Evolutionary conservation across 2,329 filamentous ascomycete species (phyloP).

Genomic region (Exophiala phaeomuriformis): DNA sequence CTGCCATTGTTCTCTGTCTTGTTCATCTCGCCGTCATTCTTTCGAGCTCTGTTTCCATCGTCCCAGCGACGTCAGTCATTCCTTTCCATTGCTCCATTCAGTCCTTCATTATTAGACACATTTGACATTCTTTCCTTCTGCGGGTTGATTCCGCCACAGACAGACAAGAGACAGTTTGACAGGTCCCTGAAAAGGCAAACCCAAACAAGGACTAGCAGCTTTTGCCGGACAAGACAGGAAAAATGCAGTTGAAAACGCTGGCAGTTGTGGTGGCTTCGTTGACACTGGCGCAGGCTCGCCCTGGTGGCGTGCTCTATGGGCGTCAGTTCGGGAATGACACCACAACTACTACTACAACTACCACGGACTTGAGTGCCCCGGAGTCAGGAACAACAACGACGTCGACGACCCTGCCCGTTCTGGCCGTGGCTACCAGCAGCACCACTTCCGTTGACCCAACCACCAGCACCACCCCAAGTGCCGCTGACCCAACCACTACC

Average conservation of each 20-base stretch:
- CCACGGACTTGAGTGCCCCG: not conserved
- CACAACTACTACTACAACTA: too few species aligned
- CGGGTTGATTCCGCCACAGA: conserved; percentile 19
- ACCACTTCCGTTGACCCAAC: not conserved
- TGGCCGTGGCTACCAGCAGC: not conserved
- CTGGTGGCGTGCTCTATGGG: conserved; percentile 8
- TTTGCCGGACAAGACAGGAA: not conserved
- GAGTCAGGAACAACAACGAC: conserved; percentile 5
- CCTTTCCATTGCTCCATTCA: conserved; percentile 10
- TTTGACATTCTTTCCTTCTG: conserved; percentile 7
- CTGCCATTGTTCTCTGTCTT: conserved; percentile 1
- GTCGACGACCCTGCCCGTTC: not conserved
- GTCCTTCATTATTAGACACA: conserved; percentile 5
- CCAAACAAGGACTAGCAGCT: not conserved
- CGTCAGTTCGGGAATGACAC: conserved; percentile 13
- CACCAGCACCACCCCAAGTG: not conserved
- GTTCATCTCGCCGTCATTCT: conserved; percentile 16
- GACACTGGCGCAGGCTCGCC: conserved; percentile 19
- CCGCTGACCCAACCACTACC: not conserved
- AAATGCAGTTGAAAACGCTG: conserved; percentile 18
- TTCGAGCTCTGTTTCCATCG: conserved; percentile 11
- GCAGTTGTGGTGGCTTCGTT: conserved; percentile 15
- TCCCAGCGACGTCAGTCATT: conserved; percentile 24
- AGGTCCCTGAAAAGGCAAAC: conserved; percentile 4
- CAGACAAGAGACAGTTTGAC: conserved; percentile 10